Percentiles rank a stretch among this genome's conserved stretches.
phyloP scores from a whole-genome alignment of 1,284 basidiomycete genomes.

The Malassezia brasiliensis region DNA sequence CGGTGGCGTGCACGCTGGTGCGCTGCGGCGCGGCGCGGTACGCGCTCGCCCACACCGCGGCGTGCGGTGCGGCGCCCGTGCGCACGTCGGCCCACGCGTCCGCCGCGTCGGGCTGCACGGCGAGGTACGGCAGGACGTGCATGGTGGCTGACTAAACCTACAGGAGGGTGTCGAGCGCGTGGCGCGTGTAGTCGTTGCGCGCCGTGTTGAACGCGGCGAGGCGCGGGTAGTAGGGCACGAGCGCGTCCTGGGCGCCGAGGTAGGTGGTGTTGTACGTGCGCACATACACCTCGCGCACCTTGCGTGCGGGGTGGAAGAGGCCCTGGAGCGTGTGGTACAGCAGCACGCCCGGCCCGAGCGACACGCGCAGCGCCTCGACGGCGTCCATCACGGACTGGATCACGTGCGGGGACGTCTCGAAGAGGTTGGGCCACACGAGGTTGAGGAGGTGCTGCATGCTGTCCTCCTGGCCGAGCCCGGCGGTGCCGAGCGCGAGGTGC shows the following conservation, averaged over 20 bases:
- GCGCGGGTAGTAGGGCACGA: constrained; percentile 84
- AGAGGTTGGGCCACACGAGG: constrained; percentile 97
- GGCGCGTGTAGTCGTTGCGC: constrained; percentile 36
- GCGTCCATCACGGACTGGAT: constrained; percentile 68
- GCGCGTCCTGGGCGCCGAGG: constrained; percentile 73
- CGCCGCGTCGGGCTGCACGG: constrained; percentile 3
- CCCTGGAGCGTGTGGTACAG: constrained; percentile 61
- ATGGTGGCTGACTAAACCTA: constrained; percentile 6
- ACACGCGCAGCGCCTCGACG: constrained; percentile 90
- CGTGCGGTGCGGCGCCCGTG: neutral
- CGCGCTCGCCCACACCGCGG: constrained; percentile 10
- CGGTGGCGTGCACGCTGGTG: neutral
- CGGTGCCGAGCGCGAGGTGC: constrained; percentile 91
- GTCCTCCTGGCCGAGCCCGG: constrained; percentile 93
- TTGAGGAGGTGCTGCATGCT: constrained; percentile 96
- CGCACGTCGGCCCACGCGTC: constrained; percentile 10
- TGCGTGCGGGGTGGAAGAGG: constrained; percentile 64
- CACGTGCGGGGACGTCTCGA: constrained; percentile 95
- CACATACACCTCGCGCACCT: constrained; percentile 82
- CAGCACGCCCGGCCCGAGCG: constrained; percentile 83
- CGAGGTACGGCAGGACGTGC: constrained; percentile 6
- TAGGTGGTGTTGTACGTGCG: constrained; percentile 63
- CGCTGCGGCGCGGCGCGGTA: neutral
- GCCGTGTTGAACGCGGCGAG: constrained; percentile 38
- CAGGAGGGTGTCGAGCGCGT: constrained; percentile 27